These are phyloP conservation scores for Cucurbita ficifolia DNA, from an alignment of 306 rosid genomes.

Conservation along the genomic window DNA sequence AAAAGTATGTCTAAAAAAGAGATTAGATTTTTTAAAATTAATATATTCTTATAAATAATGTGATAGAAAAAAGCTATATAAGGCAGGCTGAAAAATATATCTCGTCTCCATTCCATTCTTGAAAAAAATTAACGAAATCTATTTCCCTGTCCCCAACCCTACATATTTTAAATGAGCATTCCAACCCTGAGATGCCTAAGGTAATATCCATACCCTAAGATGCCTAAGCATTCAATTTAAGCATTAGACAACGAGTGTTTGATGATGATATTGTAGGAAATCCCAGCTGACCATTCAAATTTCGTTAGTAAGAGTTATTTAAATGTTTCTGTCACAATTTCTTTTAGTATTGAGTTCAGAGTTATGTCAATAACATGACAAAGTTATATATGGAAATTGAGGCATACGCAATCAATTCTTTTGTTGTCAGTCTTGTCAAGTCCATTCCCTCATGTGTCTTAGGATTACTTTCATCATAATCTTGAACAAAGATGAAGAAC, in stretches of 20 bases:
- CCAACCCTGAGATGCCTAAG: neutral
- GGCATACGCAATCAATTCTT: conserved; percentile 71
- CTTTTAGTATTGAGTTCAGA: neutral
- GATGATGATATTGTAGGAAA: neutral
- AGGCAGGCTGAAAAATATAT: neutral
- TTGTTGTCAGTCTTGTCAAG: conserved; percentile 70
- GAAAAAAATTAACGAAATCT: neutral
- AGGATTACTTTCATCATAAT: conserved; percentile 62
- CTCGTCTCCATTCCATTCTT: neutral
- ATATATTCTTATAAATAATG: neutral
- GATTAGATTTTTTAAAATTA: neutral
- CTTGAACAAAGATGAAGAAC: conserved; percentile 79
- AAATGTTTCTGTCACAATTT: neutral
- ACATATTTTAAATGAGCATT: neutral
- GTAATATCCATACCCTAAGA: neutral
- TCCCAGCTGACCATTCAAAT: neutral
- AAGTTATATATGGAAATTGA: neutral
- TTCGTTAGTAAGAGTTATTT: neutral
- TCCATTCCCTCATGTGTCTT: conserved; percentile 86
- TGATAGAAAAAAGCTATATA: neutral
- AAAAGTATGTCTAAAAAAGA: neutral
- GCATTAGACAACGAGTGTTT: neutral
- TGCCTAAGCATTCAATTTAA: neutral
- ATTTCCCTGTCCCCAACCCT: neutral
- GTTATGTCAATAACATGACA: neutral